Evolutionary conservation across 2,329 filamentous ascomycete species (phyloP).

Genomic region (Tolypocladium sp.): DNA sequence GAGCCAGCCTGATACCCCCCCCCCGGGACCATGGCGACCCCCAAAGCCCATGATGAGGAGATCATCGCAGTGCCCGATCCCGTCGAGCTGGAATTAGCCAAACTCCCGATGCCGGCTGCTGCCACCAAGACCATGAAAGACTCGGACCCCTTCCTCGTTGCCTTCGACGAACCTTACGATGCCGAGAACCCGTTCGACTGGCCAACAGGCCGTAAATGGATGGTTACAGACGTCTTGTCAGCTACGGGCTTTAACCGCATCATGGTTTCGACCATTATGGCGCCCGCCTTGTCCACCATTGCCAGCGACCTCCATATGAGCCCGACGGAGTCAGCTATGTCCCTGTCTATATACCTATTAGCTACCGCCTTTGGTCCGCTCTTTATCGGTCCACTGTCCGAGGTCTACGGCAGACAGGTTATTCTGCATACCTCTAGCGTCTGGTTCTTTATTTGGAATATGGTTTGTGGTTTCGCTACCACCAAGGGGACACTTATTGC

Average conservation of each 20-base stretch:
- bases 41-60: neutral
- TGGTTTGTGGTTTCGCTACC: conserved; percentile 31
- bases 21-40: neutral
- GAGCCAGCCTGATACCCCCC: no score
- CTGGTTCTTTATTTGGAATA: conserved; percentile 41
- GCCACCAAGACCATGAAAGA: neutral
- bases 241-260: conserved; percentile 41
- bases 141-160: neutral
- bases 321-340: conserved; percentile 35
- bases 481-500: conserved; percentile 31
- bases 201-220: conserved; percentile 34
- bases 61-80: neutral
- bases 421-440: conserved; percentile 35
- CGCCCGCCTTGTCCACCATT: conserved; percentile 38
- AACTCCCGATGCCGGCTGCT: neutral
- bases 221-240: conserved; percentile 37
- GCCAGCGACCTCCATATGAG: conserved; percentile 41
- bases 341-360: conserved; percentile 32
- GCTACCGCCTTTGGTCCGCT: conserved; percentile 34
- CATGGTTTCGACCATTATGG: conserved; percentile 43
- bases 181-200: conserved; percentile 12
- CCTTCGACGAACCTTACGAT: neutral
- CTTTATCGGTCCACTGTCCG: conserved; percentile 33
- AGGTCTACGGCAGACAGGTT: conserved; percentile 34
- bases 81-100: neutral